These are phyloP conservation scores for Citrus australasica DNA, from an alignment of 345 rosid genomes.

Conservation along the genomic window DNA sequence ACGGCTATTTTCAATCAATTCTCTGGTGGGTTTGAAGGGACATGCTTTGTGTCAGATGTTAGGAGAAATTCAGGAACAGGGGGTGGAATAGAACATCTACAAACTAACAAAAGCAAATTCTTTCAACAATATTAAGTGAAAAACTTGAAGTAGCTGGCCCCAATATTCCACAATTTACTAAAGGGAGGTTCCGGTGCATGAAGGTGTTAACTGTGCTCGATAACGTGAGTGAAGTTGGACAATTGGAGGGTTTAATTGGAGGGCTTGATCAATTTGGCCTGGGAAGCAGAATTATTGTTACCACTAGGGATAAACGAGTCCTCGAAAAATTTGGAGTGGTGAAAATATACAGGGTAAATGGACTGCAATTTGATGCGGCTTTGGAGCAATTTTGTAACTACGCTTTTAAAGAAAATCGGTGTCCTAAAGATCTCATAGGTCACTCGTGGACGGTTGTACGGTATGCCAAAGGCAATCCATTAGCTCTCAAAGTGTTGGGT, in stretches of 20 bases:
- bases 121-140: background rate
- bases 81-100: background rate
- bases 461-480: constrained; percentile 20
- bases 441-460: background rate
- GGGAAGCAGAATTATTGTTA: background rate
- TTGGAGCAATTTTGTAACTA: background rate
- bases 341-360: background rate
- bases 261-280: background rate
- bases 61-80: background rate
- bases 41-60: background rate
- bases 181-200: background rate
- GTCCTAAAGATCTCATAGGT: background rate
- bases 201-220: background rate
- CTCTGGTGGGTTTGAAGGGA: background rate
- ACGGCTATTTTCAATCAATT: too few species aligned
- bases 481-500: constrained; percentile 1
- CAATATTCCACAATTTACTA: background rate
- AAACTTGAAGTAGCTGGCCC: background rate
- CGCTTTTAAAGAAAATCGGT: background rate
- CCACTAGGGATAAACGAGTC: background rate
- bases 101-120: background rate
- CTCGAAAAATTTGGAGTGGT: background rate
- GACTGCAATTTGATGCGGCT: background rate
- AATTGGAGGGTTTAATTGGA: background rate
- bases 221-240: background rate